These are phyloP conservation scores for Crithidia thermophila DNA, from an alignment of 208 protist genomes.

Conservation along the genomic window DNA sequence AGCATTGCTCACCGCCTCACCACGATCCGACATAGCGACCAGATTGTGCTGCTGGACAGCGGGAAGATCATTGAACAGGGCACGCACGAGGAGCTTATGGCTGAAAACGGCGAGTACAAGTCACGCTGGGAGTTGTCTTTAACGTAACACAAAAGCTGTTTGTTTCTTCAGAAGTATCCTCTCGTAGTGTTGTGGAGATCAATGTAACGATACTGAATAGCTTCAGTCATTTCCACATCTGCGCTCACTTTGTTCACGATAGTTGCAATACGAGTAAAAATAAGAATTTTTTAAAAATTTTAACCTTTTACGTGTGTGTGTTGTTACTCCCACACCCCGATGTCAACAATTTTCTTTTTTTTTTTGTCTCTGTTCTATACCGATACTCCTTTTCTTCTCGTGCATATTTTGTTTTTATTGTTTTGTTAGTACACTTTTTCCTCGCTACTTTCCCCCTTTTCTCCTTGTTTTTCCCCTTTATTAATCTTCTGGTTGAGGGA, in stretches of 20 bases:
- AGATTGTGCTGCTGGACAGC: constrained; percentile 73
- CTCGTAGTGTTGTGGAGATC: too few relatives aligned
- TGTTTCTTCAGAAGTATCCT: neutral
- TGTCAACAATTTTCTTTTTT: constrained; percentile 3
- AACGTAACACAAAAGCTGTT: neutral
- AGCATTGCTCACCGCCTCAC: constrained; percentile 87
- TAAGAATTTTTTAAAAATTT: neutral
- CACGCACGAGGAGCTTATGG: constrained; percentile 80
- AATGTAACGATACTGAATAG: too few relatives aligned
- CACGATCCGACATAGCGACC: constrained; percentile 73
- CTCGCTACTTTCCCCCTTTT: neutral
- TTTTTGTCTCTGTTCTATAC: neutral
- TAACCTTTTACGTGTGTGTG: constrained; percentile 2
- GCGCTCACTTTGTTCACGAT: too few relatives aligned
- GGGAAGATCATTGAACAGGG: constrained; percentile 80
- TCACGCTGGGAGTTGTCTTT: constrained; percentile 66
- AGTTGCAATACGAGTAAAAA: too few relatives aligned
- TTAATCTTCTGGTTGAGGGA: neutral
- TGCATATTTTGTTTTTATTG: neutral
- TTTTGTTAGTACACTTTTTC: constrained; percentile 18
- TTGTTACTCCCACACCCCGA: neutral
- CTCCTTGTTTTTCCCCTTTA: too few relatives aligned
- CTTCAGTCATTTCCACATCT: neutral
- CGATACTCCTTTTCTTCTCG: neutral
- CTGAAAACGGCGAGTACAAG: constrained; percentile 65